Conservation (phyloP, 768 basidiomycete genomes). For the Mycena pura region DNA sequence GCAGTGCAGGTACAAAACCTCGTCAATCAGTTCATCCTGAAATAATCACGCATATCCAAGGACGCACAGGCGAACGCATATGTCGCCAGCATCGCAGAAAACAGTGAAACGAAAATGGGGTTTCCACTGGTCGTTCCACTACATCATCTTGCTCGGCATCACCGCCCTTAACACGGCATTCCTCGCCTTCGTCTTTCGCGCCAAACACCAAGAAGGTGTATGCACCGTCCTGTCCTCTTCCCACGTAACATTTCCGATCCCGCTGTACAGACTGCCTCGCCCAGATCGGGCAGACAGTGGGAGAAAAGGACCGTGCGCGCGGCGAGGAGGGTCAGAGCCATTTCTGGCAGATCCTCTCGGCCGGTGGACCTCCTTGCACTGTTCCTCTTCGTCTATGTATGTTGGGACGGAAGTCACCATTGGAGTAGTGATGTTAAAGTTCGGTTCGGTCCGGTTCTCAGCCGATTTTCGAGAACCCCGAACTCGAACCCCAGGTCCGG, state of each 20-base stretch:
- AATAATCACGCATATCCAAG: slow-evolving; percentile 32
- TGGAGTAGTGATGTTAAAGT: too few species aligned
- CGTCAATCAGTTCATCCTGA: slow-evolving; percentile 41
- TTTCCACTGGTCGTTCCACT: slow-evolving; percentile 64
- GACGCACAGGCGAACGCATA: slow-evolving; percentile 59
- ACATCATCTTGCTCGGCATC: slow-evolving; percentile 58
- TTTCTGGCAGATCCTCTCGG: slow-evolving; percentile 44
- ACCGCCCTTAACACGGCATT: slow-evolving; percentile 50
- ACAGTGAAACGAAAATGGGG: slow-evolving; percentile 53
- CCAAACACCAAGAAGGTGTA: slow-evolving; percentile 59
- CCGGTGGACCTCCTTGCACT: slow-evolving; percentile 49
- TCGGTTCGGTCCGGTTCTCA: too few species aligned
- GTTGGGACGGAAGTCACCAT: slow-evolving; percentile 51
- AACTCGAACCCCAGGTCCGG: too few species aligned
- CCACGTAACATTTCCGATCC: neutral
- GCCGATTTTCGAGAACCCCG: too few species aligned
- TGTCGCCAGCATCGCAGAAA: slow-evolving; percentile 49
- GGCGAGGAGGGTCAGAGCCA: slow-evolving; percentile 35
- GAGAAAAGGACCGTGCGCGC: slow-evolving; percentile 33
- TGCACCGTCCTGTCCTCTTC: neutral
- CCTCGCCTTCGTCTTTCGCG: slow-evolving; percentile 54
- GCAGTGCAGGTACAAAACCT: slow-evolving; percentile 39
- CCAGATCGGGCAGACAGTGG: slow-evolving; percentile 46
- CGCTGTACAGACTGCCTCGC: slow-evolving; percentile 46
- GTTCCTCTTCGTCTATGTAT: slow-evolving; percentile 49